These are phyloP conservation scores for Penicillium sp. DNA, from an alignment of 2,329 filamentous ascomycete genomes.

Conservation along the genomic window DNA sequence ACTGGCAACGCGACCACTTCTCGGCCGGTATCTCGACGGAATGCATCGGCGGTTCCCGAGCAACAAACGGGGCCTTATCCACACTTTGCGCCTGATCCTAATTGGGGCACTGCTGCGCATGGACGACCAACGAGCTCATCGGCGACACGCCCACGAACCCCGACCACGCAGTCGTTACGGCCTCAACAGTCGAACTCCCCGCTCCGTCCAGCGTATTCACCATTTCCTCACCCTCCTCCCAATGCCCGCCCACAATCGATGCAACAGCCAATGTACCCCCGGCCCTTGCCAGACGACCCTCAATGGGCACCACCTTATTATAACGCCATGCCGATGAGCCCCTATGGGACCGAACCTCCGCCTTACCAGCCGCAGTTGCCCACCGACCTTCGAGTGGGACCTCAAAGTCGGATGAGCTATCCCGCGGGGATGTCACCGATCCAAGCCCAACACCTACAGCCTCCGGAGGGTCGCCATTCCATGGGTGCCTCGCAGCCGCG, in stretches of 20 bases:
- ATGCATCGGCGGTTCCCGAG: conserved; percentile 17
- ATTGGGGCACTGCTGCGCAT: conserved; percentile 51
- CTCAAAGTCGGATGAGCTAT: conserved; percentile 30
- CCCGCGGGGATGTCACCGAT: conserved; percentile 26
- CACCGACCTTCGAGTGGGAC: conserved; percentile 37
- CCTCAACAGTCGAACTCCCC: conserved; percentile 41
- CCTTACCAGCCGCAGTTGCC: conserved; percentile 38
- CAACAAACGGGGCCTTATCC: conserved; percentile 37
- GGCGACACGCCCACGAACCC: conserved; percentile 49
- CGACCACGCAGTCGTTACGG: conserved; percentile 45
- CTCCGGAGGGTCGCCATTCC: conserved; percentile 25
- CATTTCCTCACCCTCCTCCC: conserved; percentile 40
- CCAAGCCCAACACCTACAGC: conserved; percentile 28
- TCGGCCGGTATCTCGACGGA: conserved; percentile 29
- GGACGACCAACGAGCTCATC: conserved; percentile 44
- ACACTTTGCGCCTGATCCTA: conserved; percentile 45
- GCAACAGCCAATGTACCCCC: conserved; percentile 38
- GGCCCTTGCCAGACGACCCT: conserved; percentile 54
- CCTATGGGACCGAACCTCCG: conserved; percentile 37
- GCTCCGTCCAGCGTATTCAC: conserved; percentile 41
- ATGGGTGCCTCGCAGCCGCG: conserved; percentile 18
- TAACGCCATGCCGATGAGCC: conserved; percentile 29
- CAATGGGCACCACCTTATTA: conserved; percentile 49
- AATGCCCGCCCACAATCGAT: conserved; percentile 44
- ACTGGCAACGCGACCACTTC: conserved; percentile 27